Percentiles rank a stretch among this genome's conserved stretches.
Conservation (phyloP, 192 early-diverging fungal genomes). For the Entophlyctis helioformis region DNA sequence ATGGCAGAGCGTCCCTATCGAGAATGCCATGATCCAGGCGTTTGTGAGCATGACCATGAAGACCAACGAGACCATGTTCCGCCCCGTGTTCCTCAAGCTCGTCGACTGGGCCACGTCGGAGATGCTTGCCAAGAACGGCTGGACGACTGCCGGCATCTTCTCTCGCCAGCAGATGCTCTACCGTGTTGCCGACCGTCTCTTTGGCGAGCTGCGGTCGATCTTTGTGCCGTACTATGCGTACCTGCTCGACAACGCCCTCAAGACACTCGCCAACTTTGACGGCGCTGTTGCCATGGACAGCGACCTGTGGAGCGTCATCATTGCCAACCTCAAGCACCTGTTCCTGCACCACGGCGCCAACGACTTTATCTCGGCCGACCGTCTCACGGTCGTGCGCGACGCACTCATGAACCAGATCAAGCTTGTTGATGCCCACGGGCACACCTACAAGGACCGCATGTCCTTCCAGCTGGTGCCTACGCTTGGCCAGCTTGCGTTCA, state of each 20-base stretch:
- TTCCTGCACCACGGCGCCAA: conserved; percentile 19
- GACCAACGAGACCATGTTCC: conserved; percentile 90
- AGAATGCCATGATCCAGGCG: conserved; percentile 56
- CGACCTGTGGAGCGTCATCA: conserved; percentile 64
- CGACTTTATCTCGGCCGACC: conserved; percentile 2
- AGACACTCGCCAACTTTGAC: conserved; percentile 26
- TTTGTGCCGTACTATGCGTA: conserved; percentile 69
- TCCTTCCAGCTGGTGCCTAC: conserved; percentile 52
- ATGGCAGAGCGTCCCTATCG: conserved; percentile 40
- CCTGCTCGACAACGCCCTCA: conserved; percentile 57
- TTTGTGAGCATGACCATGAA: conserved; percentile 79
- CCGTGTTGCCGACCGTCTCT: not conserved
- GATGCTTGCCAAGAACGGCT: conserved; percentile 13
- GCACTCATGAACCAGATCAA: conserved; percentile 66
- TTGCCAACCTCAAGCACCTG: conserved; percentile 47
- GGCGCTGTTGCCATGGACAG: conserved; percentile 29
- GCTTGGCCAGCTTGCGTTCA: conserved; percentile 68
- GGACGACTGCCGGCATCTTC: conserved; percentile 21
- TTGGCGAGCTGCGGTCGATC: conserved; percentile 50
- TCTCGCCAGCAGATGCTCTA: not conserved
- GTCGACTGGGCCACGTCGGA: conserved; percentile 58
- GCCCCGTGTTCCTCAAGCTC: conserved; percentile 80
- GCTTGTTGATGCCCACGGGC: conserved; percentile 28
- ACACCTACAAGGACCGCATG: conserved; percentile 9
- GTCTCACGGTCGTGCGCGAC: too few relatives aligned